phyloP scores from a whole-genome alignment of 2,329 filamentous ascomycete genomes.

The Aureobasidium sp. region DNA sequence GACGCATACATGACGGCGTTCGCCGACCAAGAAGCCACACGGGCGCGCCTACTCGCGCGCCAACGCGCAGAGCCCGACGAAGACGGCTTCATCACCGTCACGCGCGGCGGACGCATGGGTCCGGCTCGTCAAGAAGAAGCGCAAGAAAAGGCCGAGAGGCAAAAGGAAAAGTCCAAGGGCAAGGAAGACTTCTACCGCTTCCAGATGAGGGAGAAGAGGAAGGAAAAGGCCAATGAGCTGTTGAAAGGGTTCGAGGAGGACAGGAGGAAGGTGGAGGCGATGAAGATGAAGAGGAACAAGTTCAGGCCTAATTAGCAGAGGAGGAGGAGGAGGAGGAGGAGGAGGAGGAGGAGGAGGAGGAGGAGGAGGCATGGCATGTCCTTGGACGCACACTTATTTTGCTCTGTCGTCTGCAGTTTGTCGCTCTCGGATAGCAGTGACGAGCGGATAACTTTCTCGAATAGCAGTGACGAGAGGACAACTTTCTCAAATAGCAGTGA shows the following conservation, averaged over 20 bases:
- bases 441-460: too few relatives aligned
- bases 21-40: constrained; percentile 56
- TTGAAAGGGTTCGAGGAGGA: constrained; percentile 71
- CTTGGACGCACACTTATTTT: too few relatives aligned
- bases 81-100: constrained; percentile 92
- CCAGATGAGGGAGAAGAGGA: constrained; percentile 72
- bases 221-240: constrained; percentile 64
- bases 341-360: too few relatives aligned
- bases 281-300: constrained; percentile 60
- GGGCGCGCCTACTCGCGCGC: constrained; percentile 54
- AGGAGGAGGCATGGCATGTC: too few relatives aligned
- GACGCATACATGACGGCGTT: constrained; percentile 86
- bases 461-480: too few relatives aligned
- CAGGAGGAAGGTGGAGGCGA: constrained; percentile 60
- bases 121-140: constrained; percentile 68
- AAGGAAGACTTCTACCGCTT: constrained; percentile 75
- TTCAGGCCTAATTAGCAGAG: constrained; percentile 46
- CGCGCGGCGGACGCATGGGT: constrained; percentile 65
- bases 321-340: too few relatives aligned
- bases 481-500: too few relatives aligned
- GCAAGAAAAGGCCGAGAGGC: constrained; percentile 54
- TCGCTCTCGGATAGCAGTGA: too few relatives aligned
- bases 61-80: constrained; percentile 78
- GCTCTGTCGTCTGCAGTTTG: too few relatives aligned
- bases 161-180: constrained; percentile 55